Base-by-base conservation (phyloP, 345 rosid genomes). In the Erucastrum elatum region DNA sequence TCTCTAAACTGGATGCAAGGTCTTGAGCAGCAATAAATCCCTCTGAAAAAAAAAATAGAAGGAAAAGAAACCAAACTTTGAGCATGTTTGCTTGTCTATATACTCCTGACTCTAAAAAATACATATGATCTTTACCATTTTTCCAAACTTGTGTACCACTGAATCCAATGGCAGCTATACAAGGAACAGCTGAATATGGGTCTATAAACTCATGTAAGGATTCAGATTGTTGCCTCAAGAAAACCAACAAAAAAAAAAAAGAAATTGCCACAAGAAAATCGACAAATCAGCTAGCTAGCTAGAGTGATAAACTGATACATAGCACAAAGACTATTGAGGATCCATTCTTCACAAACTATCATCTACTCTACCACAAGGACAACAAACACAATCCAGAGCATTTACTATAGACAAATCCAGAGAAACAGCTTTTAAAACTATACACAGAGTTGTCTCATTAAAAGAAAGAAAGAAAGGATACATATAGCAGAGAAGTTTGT, bases 81-180 rank as follows among this genome's bases (percentile, higher is more conserved):
- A 46, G 17, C 12, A 77, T 29, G 66, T 27, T 71, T 34, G 12
- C 72, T 27, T 15, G 25, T 49, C 17, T 13, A 49, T 49, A 49
- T 10, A 12, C 51, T 12, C 13, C 12, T 10, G 5, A 49, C 55
- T 21, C 21, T 21, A 13, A 49, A 49, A 49, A 13, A 4, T 49
- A n/a, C 55, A 49, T 12, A 44, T 46, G 55, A 46, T 3, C 16
- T 49, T 35, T 49, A 49, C 55, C 55, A 49, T 49, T 87, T 77
- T 81, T 86, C 97, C 97, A 94, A 65, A 49, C 55, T 49, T 13
- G 55, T n/a, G 17, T 75, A 5, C 97, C 98, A 81, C 90, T 94
- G 86, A 83, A 85, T 49, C 97, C 98, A 68, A 94, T 83, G 72
- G 97, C 95, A 41, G 91, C 82, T 79, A 92, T 79, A 79, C 88